Conservation (phyloP, 805 yeast species). For the Suhomyces pyralidae region DNA sequence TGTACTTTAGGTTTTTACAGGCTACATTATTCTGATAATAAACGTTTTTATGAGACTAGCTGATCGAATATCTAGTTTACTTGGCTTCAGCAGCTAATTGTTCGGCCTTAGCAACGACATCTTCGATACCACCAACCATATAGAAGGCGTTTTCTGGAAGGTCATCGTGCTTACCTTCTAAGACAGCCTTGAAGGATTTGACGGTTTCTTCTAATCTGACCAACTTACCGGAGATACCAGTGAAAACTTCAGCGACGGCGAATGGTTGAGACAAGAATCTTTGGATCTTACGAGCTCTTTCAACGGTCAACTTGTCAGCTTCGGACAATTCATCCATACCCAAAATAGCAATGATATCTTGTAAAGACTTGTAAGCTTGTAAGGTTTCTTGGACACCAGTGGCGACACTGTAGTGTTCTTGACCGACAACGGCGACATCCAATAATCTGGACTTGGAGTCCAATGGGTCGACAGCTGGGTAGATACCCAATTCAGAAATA, state of each 20-base stretch:
- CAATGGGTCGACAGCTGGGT: slow-evolving; percentile 99
- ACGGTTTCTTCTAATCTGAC: slow-evolving; percentile 96
- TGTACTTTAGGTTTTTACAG: background rate
- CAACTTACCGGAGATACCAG: slow-evolving; percentile 98
- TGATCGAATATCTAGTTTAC: slow-evolving; percentile 28
- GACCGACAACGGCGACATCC: slow-evolving; percentile 96
- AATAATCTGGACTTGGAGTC: slow-evolving; percentile 98
- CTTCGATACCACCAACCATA: slow-evolving; percentile 99
- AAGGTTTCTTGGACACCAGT: slow-evolving; percentile 94
- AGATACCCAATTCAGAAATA: slow-evolving; percentile 99
- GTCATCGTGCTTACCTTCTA: slow-evolving; percentile 98
- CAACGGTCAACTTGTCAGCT: slow-evolving; percentile 97
- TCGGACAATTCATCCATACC: slow-evolving; percentile 99
- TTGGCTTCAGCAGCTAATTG: slow-evolving; percentile 93
- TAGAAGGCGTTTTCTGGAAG: slow-evolving; percentile 99
- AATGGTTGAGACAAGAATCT: slow-evolving; percentile 99
- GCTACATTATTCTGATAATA: background rate
- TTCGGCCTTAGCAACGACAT: slow-evolving; percentile 98
- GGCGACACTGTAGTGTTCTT: slow-evolving; percentile 97
- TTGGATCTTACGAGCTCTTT: slow-evolving; percentile 99
- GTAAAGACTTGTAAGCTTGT: slow-evolving; percentile 99
- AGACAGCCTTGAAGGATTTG: slow-evolving; percentile 91
- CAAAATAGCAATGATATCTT: slow-evolving; percentile 99
- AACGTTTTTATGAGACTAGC: slow-evolving; percentile 5
- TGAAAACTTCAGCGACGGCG: slow-evolving; percentile 99